Base-by-base conservation (phyloP, 768 basidiomycete genomes). In the Terana coerulea region DNA sequence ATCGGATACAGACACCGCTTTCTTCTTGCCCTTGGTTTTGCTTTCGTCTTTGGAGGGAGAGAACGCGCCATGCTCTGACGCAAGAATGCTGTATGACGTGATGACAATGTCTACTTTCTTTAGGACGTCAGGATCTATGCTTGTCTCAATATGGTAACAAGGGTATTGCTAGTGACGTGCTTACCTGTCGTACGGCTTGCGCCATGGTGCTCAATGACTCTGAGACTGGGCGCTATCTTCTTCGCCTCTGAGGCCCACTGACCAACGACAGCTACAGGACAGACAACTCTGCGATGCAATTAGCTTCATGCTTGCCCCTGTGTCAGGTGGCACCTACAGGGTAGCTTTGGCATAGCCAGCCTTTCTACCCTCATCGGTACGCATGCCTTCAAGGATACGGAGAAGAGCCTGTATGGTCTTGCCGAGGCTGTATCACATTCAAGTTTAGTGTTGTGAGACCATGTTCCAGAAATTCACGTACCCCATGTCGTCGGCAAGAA, bases 401-500 rank as follows among this genome's bases (percentile, higher is more conserved):
- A 87, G 78, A 11, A 98, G 72, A 0, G 90, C 89, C 62, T 98
- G 95, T 21, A 98, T 89, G 0, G 97, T 99, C 71, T 94, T 92
- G 1, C 89, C 89, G 1, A 91, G 75, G 53, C 87, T 89, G 47
- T 5, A 54, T 36, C 46, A 34, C 8, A n/a, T 28, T 21, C 22
- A 25, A 24, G 5, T 25, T 40, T n/a, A 50, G 36, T n/a, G 2
- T 21, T 17, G 4, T 3, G 5, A 14, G 29, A 17, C 6, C 14
- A 40, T 12, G 29, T 28, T 2, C n/a, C n/a, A n/a, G 42, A 22
- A 9, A 17, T 25, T 39, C 19, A 58, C 75, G 43, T 59, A 86
- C 88, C 88, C 89, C 86, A 91, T 91, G 61, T 90, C 90, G 64
- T 98, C 94, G 4, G 93, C 93, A 12, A 97, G 71, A 58, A 98